Percentiles rank a stretch among this genome's conserved stretches.
Evolutionary conservation across 1,139 yeast species (phyloP).

Genomic region (Scheffersomyces parashehatae): DNA sequence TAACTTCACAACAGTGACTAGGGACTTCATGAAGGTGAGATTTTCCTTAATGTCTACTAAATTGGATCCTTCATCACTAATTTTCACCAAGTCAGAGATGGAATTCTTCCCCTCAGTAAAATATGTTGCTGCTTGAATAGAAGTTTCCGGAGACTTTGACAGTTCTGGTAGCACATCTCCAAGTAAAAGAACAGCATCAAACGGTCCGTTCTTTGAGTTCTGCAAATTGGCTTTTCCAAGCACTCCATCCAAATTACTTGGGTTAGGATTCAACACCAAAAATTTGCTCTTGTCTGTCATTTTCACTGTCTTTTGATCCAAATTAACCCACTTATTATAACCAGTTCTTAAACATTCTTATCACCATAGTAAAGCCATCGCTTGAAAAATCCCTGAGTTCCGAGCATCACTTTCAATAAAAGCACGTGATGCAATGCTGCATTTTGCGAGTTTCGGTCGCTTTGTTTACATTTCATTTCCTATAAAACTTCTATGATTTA

Average conservation of each 20-base stretch:
- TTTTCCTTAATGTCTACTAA: conserved; percentile 21
- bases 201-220: conserved; percentile 63
- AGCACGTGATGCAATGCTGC: too few species aligned
- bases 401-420: too few species aligned
- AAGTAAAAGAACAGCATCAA: conserved; percentile 53
- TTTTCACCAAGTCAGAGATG: conserved; percentile 4
- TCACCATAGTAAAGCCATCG: too few species aligned
- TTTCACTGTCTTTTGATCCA: too few species aligned
- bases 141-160: conserved; percentile 16
- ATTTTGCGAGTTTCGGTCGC: not conserved
- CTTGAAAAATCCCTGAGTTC: too few species aligned
- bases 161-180: conserved; percentile 42
- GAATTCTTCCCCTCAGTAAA: conserved; percentile 27
- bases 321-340: too few species aligned
- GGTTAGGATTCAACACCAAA: conserved; percentile 52
- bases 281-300: conserved; percentile 24
- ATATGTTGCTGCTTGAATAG: conserved; percentile 29
- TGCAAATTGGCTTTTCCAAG: conserved; percentile 51
- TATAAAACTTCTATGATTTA: not conserved
- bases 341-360: too few species aligned
- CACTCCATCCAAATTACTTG: conserved; percentile 38
- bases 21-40: conserved; percentile 19
- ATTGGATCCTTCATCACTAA: conserved; percentile 1
- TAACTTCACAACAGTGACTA: conserved; percentile 38
- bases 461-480: not conserved